Conservation (phyloP, 2,329 filamentous ascomycete genomes). For the Triangularia verruculosa region DNA sequence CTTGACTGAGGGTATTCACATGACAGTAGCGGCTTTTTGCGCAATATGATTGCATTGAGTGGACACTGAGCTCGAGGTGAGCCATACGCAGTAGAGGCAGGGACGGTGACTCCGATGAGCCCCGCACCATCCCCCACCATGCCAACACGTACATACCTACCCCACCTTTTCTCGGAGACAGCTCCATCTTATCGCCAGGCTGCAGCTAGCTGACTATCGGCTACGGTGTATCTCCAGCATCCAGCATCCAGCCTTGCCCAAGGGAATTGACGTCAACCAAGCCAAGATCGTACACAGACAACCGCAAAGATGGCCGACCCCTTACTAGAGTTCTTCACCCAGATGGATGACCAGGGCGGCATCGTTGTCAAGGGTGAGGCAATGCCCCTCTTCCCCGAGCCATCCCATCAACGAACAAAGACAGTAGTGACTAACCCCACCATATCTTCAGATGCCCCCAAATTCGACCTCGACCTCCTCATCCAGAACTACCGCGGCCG, state of each 20-base stretch:
- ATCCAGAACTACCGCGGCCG: slow-evolving; percentile 84
- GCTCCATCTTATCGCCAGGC: slow-evolving; percentile 7
- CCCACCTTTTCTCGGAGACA: not conserved
- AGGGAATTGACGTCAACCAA: not conserved
- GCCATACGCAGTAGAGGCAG: not conserved
- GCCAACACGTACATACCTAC: not conserved
- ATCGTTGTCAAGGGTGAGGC: slow-evolving; percentile 48
- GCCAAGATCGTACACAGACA: not conserved
- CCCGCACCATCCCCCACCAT: not conserved
- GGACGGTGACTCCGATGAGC: not conserved
- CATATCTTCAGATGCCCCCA: slow-evolving; percentile 64
- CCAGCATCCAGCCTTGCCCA: not conserved
- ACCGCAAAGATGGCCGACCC: slow-evolving; percentile 38
- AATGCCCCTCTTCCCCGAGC: not conserved
- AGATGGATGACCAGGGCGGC: slow-evolving; percentile 45
- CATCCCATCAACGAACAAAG: not conserved
- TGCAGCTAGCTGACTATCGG: not conserved
- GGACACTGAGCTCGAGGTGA: not conserved
- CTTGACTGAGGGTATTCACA: not conserved
- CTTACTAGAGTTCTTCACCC: slow-evolving; percentile 44
- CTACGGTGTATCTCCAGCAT: not conserved
- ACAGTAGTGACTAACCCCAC: not conserved
- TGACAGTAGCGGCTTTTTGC: not conserved
- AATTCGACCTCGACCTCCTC: slow-evolving; percentile 88
- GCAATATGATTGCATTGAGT: not conserved